A percentile compares a stretch with the other conserved stretches of the same genome.
Conservation (phyloP, 75 land plant species). For the Picea sitchensis region DNA sequence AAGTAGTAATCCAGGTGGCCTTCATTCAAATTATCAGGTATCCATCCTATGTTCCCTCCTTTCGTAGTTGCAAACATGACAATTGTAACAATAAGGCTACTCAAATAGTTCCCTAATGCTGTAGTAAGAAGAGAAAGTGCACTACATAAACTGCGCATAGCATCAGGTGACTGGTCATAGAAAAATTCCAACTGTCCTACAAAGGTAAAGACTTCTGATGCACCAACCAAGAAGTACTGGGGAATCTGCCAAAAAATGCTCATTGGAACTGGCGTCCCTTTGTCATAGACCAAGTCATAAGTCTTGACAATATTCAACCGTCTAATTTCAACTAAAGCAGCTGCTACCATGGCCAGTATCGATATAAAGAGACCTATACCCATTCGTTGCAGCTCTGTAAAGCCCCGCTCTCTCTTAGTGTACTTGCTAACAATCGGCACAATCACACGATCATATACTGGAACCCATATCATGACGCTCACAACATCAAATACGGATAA, state of each 20-base stretch:
- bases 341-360: conserved; percentile 69
- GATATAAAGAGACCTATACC: conserved; percentile 83
- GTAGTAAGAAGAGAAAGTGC: conserved; percentile 67
- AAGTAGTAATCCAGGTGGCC: conserved; percentile 80
- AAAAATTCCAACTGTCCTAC: conserved; percentile 87
- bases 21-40: conserved; percentile 68
- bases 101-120: conserved; percentile 70
- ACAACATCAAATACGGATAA: conserved; percentile 76
- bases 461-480: conserved; percentile 79
- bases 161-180: conserved; percentile 93
- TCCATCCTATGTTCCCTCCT: conserved; percentile 61
- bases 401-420: conserved; percentile 66
- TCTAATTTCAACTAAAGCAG: conserved; percentile 65
- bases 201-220: conserved; percentile 81
- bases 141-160: conserved; percentile 80
- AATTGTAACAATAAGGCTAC: conserved; percentile 39
- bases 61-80: conserved; percentile 36
- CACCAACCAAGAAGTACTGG: conserved; percentile 73
- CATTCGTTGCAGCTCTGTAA: conserved; percentile 88
- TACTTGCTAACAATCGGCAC: conserved; percentile 57
- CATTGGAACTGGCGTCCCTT: conserved; percentile 40
- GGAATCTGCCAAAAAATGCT: conserved; percentile 83
- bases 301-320: conserved; percentile 50
- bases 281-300: conserved; percentile 32
- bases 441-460: conserved; percentile 67